These are phyloP conservation scores for Tuctoria greenei DNA, from an alignment of 176 grass and related monocot species.

Conservation along the genomic window DNA sequence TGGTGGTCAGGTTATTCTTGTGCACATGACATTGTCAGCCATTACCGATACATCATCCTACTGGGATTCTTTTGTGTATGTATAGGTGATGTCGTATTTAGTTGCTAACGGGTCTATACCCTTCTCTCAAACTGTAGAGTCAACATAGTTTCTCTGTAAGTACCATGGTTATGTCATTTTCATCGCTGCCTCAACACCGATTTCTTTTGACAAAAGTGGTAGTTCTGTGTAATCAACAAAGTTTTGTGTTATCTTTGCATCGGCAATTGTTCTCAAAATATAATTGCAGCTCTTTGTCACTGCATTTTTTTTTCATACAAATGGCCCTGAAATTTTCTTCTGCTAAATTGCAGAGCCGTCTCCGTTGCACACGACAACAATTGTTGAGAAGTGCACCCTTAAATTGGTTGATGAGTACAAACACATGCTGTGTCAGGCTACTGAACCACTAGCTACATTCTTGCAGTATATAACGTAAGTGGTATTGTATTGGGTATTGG, in stretches of 20 bases:
- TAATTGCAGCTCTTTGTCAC: neutral
- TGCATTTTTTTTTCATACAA: neutral
- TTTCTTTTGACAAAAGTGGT: neutral
- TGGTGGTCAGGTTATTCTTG: neutral
- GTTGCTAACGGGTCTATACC: neutral
- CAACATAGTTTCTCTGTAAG: neutral
- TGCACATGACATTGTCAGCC: neutral
- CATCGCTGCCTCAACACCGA: neutral
- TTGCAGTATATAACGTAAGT: constrained; percentile 92
- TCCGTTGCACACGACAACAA: constrained; percentile 93
- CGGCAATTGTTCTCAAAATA: neutral
- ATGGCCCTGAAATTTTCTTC: constrained; percentile 11
- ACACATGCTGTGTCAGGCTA: constrained; percentile 97
- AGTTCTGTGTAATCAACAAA: neutral
- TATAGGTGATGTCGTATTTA: neutral
- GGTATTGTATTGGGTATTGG: neutral
- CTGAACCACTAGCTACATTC: constrained; percentile 87
- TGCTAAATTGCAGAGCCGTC: constrained; percentile 76
- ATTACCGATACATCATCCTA: neutral
- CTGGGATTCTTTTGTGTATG: neutral
- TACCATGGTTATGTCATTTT: neutral
- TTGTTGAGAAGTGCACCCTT: constrained; percentile 98
- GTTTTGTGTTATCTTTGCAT: neutral
- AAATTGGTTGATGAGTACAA: constrained; percentile 99
- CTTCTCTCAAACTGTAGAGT: neutral